Conservation (phyloP, 176 grass and related monocot species). For the Cenchrus fungigraminus region DNA sequence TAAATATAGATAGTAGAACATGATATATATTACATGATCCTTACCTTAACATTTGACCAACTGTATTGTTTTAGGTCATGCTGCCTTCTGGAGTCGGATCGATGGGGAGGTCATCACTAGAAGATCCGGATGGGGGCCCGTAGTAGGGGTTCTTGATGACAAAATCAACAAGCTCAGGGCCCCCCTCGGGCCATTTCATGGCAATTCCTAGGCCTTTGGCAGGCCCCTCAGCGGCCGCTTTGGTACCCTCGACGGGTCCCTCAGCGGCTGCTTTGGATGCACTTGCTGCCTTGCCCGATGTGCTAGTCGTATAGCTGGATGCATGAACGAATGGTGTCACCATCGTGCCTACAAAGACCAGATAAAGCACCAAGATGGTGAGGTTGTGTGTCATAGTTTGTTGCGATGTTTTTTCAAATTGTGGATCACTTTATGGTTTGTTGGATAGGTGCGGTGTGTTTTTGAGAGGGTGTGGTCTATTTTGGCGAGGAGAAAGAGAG, state of each 20-base stretch:
- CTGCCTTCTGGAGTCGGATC: constrained; percentile 37
- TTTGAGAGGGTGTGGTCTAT: not conserved
- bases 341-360: not conserved
- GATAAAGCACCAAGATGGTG: not conserved
- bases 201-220: not conserved
- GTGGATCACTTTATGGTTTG: not conserved
- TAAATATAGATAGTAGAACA: no score
- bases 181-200: not conserved
- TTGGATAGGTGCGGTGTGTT: not conserved
- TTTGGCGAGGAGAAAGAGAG: no score
- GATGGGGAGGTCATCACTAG: not conserved
- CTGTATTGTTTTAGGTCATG: not conserved
- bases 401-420: not conserved
- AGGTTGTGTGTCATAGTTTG: constrained; percentile 9
- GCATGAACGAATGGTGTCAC: not conserved
- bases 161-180: not conserved
- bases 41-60: not conserved
- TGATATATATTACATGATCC: not conserved
- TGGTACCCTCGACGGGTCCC: fast-evolving
- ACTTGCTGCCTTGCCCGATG: no score
- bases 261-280: not conserved
- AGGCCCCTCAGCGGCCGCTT: not conserved
- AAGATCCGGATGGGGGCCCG: not conserved
- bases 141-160: constrained; percentile 31
- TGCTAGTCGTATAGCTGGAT: fast-evolving